Base-by-base conservation (phyloP, 2,329 filamentous ascomycete species). In the Colletotrichum ledebouriae region DNA sequence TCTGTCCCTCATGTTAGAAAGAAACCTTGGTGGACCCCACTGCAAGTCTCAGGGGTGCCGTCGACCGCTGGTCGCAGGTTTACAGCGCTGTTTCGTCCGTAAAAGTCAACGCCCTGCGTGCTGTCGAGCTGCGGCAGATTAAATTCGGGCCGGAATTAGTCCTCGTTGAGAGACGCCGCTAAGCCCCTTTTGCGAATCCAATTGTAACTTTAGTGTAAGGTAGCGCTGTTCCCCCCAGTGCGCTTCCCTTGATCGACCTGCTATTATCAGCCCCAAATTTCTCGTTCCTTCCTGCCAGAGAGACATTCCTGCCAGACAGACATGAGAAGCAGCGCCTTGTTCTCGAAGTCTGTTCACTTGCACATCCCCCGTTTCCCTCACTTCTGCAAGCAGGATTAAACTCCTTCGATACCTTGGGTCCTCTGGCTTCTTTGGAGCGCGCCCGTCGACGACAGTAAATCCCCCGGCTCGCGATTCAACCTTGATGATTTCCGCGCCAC, bases 401-500 rank as follows among this genome's bases (percentile, higher is more conserved):
- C 44, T 60, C 44, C 50, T 37, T 60, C 34, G 58, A 60, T 25
- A 47, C 17, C 20, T 29, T 25, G 22, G 33, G n/a, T n/a, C n/a
- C n/a, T n/a, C n/a, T n/a, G n/a, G 41, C 57, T 52, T 22, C 50
- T 9, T n/a, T 17, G 13, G 49, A 29, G 22, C 59, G n/a, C 58
- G 59, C 52, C 56, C 50, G 44, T 58, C 58, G 52, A 41, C 49
- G 42, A 62, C 67, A 46, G 58, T 37, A 6, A 37, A 52, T 20
- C 50, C 58, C 52, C 10, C 39, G 34, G 22, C 60, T 37, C 52
- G 52, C 52, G 59, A 25, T 61, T 39, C 41, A 50, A 61, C 33
- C 52, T 67, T 62, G 62, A 70, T 70, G 69, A 55, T 50, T 73
- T 67, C 63, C 70, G 61, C 63, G 63, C 67, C 52, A 34, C 65